phyloP scores from a whole-genome alignment of 768 basidiomycete genomes.

The Rhizopogon vinicolor region DNA sequence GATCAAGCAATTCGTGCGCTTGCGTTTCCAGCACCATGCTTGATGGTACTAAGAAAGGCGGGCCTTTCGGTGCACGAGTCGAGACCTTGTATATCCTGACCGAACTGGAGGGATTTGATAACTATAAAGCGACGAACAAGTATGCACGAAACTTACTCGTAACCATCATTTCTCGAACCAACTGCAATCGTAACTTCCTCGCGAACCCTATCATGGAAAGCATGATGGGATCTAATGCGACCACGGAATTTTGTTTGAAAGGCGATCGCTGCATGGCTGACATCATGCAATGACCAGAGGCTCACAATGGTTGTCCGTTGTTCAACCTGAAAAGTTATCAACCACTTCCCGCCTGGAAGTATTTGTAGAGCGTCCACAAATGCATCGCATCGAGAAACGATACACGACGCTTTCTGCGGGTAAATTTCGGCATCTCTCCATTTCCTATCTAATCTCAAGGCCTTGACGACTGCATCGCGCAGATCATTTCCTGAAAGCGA shows the following conservation, averaged over 20 bases:
- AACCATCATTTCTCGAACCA: constrained; percentile 8
- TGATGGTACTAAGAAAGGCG: neutral
- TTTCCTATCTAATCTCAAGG: constrained; percentile 46
- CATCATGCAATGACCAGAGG: constrained; percentile 38
- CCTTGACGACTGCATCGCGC: constrained; percentile 35
- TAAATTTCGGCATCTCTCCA: constrained; percentile 37
- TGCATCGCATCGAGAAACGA: constrained; percentile 29
- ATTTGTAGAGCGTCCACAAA: constrained; percentile 43
- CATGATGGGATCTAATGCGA: constrained; percentile 30
- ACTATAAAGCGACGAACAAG: neutral
- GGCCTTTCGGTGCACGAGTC: constrained; percentile 4
- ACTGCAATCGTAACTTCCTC: constrained; percentile 17
- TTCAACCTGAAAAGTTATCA: constrained; percentile 38
- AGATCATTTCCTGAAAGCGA: constrained; percentile 36
- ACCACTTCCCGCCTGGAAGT: constrained; percentile 44
- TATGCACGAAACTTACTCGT: constrained; percentile 13
- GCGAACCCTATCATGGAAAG: constrained; percentile 20
- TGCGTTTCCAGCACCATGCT: constrained; percentile 15
- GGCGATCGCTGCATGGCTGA: constrained; percentile 19
- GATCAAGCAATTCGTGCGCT: constrained; percentile 7
- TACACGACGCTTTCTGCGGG: constrained; percentile 32
- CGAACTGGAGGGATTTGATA: constrained; percentile 9
- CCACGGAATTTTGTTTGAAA: constrained; percentile 23
- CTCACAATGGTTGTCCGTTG: constrained; percentile 32
- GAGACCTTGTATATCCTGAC: constrained; percentile 20